phyloP scores from a whole-genome alignment of 73 alveolate species.

The Effrenium voratum region DNA sequence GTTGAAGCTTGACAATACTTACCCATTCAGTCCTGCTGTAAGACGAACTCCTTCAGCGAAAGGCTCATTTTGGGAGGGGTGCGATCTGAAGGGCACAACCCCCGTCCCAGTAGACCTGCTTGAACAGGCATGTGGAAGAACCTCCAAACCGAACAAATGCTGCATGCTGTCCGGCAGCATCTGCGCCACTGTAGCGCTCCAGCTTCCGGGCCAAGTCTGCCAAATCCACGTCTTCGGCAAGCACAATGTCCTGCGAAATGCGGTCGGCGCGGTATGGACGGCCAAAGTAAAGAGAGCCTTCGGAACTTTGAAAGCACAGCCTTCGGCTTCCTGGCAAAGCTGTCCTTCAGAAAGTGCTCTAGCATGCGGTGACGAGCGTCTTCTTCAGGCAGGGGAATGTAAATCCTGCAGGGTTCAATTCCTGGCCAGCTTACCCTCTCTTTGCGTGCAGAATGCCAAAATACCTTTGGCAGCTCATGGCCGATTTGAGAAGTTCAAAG shows the following conservation, averaged over 20 bases:
- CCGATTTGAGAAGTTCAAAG: too few species aligned
- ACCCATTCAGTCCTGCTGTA: not conserved
- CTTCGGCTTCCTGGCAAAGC: not conserved
- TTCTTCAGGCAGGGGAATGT: constrained; percentile 97
- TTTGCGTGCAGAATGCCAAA: too few species aligned
- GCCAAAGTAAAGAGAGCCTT: not conserved
- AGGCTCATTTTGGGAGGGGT: not conserved
- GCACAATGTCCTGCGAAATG: constrained; percentile 11
- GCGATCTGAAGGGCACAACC: not conserved
- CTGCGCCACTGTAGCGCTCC: constrained; percentile 92
- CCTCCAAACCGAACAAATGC: too few species aligned
- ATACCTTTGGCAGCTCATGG: too few species aligned
- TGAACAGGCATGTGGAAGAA: too few species aligned
- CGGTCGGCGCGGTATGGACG: not conserved
- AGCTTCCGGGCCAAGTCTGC: constrained; percentile 28
- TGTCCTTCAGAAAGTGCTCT: constrained; percentile 66
- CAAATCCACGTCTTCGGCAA: constrained; percentile 10
- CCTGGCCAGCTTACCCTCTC: too few species aligned
- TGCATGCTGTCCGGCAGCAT: constrained; percentile 3
- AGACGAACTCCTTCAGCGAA: not conserved
- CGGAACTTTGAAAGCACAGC: not conserved
- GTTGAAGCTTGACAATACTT: too few species aligned
- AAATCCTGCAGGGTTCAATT: constrained; percentile 93
- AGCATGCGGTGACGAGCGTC: constrained; percentile 82
- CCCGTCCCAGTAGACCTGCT: too few species aligned